Conservation (phyloP, 768 basidiomycete genomes). For the Russula vinacea region DNA sequence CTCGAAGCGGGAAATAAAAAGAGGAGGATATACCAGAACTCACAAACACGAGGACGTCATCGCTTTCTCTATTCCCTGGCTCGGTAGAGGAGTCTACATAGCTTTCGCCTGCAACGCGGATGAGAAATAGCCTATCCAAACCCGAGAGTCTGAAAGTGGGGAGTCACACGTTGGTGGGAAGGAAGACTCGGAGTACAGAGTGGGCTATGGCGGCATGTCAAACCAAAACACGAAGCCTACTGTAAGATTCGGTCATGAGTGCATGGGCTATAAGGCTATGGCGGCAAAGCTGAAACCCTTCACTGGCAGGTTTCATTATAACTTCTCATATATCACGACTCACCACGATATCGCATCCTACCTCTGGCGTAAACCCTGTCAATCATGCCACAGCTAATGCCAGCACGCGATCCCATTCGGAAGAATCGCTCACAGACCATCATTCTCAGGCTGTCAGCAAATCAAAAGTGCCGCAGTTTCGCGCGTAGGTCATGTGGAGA, state of each 20-base stretch:
- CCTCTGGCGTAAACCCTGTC: neutral
- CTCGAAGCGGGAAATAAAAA: neutral
- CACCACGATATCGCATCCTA: neutral
- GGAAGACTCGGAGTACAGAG: neutral
- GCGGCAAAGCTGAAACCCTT: neutral
- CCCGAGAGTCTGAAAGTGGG: neutral
- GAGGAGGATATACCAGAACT: neutral
- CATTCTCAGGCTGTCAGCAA: neutral
- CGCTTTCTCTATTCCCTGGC: neutral
- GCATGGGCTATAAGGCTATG: too few relatives aligned
- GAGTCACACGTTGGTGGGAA: neutral
- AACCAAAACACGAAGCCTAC: neutral
- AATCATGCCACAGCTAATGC: too few relatives aligned
- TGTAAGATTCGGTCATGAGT: neutral
- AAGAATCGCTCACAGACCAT: too few relatives aligned
- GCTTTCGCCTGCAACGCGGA: neutral
- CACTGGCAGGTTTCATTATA: too few relatives aligned
- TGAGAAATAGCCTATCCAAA: neutral
- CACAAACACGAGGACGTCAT: constrained; percentile 9
- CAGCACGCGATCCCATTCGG: neutral
- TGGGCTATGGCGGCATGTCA: neutral
- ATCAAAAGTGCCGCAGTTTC: neutral
- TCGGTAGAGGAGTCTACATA: neutral
- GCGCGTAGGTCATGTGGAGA: neutral
- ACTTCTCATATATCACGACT: neutral